These are phyloP conservation scores for Salicornia ramosissima DNA, from an alignment of 148 eudicot genomes.

Conservation along the genomic window DNA sequence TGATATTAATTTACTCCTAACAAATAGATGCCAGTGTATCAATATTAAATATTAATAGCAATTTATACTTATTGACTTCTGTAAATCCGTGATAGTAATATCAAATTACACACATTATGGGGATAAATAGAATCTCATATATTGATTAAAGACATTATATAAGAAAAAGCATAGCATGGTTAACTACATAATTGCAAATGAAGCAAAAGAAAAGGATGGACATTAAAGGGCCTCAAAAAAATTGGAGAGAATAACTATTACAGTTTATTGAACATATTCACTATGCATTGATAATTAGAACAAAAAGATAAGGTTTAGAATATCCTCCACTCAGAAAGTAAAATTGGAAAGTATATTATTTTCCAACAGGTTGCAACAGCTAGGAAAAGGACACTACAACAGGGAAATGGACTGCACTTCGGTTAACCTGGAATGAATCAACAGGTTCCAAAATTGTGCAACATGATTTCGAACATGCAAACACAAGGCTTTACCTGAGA, in stretches of 20 bases:
- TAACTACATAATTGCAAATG: background rate
- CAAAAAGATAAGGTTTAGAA: background rate
- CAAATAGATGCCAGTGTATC: background rate
- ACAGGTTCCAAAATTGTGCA: background rate
- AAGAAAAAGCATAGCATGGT: background rate
- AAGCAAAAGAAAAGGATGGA: background rate
- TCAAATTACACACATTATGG: background rate
- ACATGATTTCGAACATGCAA: background rate
- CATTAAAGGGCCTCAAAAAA: background rate
- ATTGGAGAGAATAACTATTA: background rate
- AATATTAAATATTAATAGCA: too few relatives aligned
- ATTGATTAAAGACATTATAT: background rate
- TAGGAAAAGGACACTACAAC: too few relatives aligned
- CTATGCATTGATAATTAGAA: background rate
- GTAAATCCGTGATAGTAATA: background rate
- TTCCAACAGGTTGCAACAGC: too few relatives aligned
- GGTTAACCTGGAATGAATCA: too few relatives aligned
- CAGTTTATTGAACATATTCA: background rate
- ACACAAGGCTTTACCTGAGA: background rate
- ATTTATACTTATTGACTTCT: too few relatives aligned
- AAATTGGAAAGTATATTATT: background rate
- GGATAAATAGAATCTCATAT: background rate
- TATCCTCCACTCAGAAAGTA: background rate
- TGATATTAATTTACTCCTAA: background rate
- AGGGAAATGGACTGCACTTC: too few relatives aligned